Percentiles rank a stretch among this genome's conserved stretches.
Conservation (phyloP, 73 alveolate species). For the Breviolum minutum region DNA sequence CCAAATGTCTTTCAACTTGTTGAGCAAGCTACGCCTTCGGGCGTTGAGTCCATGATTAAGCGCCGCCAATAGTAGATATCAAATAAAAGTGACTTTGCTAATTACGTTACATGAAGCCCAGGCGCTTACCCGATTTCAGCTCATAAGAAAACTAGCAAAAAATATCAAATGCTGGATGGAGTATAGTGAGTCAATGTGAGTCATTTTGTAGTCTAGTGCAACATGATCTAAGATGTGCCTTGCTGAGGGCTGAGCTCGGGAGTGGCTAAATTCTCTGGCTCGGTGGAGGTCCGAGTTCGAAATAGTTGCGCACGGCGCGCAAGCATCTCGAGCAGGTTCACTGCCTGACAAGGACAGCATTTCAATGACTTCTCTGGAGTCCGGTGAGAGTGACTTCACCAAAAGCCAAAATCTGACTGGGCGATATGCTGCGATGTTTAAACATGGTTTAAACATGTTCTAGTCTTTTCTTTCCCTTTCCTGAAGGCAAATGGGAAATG, state of each 20-base stretch:
- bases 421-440: background rate
- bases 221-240: background rate
- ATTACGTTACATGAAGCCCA: too few relatives aligned
- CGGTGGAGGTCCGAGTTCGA: slow-evolving; percentile 84
- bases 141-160: too few relatives aligned
- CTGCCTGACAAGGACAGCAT: slow-evolving; percentile 15
- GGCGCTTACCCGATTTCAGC: too few relatives aligned
- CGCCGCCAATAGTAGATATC: too few relatives aligned
- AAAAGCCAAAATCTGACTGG: background rate
- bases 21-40: too few relatives aligned
- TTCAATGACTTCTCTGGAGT: background rate
- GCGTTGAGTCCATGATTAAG: too few relatives aligned
- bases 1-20: too few relatives aligned
- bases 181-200: background rate
- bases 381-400: background rate
- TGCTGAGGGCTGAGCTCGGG: slow-evolving; percentile 28
- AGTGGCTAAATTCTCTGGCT: slow-evolving; percentile 53
- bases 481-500: background rate
- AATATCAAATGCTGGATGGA: too few relatives aligned
- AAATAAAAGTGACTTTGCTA: too few relatives aligned
- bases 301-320: slow-evolving; percentile 92
- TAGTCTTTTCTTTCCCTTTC: background rate
- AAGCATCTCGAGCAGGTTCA: slow-evolving; percentile 87
- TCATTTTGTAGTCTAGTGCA: background rate
- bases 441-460: background rate